These are phyloP conservation scores for Raffaelea arxii DNA, from an alignment of 2,329 filamentous ascomycete species.

Conservation along the genomic window DNA sequence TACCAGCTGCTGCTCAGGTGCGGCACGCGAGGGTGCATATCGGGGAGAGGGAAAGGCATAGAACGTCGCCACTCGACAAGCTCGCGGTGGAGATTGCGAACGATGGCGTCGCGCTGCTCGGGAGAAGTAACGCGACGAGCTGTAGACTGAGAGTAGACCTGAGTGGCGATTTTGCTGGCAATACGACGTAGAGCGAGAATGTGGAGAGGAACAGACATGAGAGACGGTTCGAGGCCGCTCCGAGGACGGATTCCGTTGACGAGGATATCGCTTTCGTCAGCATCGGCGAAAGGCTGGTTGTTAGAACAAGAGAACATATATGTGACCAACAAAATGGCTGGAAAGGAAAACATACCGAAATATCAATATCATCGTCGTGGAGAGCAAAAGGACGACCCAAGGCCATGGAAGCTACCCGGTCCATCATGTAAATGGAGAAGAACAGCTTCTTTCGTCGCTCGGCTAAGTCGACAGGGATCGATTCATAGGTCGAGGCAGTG, in stretches of 20 bases:
- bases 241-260: slow-evolving; percentile 14
- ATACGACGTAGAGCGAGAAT: slow-evolving; percentile 30
- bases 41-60: slow-evolving; percentile 33
- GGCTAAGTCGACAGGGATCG: slow-evolving; percentile 20
- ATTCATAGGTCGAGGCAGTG: slow-evolving; percentile 23
- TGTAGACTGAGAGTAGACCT: slow-evolving; percentile 23
- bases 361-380: slow-evolving; percentile 34
- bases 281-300: slow-evolving; percentile 25
- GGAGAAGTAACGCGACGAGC: slow-evolving; percentile 1
- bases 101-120: slow-evolving; percentile 20
- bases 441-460: slow-evolving; percentile 32
- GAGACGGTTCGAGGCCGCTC: slow-evolving; percentile 20
- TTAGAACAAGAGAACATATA: neutral
- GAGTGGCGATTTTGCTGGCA: slow-evolving; percentile 27
- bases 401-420: slow-evolving; percentile 33
- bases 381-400: slow-evolving; percentile 34
- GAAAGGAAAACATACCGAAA: slow-evolving; percentile 11
- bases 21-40: slow-evolving; percentile 27
- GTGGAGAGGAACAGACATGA: slow-evolving; percentile 30
- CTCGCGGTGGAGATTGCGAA: slow-evolving; percentile 25
- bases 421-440: slow-evolving; percentile 40
- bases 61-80: slow-evolving; percentile 32
- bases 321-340: neutral
- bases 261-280: slow-evolving; percentile 24
- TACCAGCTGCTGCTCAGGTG: slow-evolving; percentile 34